Percentiles rank a stretch among this genome's conserved stretches.
Evolutionary conservation across 1,284 basidiomycete species (phyloP).

Genomic region (Spongispora temasekensis): DNA sequence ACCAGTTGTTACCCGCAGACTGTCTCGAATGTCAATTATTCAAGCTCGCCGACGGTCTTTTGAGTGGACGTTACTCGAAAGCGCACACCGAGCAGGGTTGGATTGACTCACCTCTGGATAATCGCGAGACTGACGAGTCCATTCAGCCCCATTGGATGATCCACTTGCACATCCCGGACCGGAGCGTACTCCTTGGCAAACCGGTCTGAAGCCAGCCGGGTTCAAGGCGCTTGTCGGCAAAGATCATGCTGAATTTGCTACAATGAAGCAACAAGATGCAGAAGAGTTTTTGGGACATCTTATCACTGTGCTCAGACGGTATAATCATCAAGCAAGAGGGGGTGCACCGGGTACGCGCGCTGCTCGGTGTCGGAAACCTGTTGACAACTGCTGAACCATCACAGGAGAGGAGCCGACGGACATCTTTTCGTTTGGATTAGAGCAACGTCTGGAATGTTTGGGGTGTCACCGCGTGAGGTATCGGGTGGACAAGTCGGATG

Average conservation of each 20-base stretch:
- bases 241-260: constrained; percentile 93
- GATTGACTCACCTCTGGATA: neutral
- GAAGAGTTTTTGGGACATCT: constrained; percentile 94
- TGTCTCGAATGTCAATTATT: constrained; percentile 95
- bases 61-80: constrained; percentile 90
- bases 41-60: constrained; percentile 90
- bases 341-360: constrained; percentile 34
- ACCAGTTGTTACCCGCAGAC: constrained; percentile 70
- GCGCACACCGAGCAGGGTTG: constrained; percentile 26
- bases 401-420: constrained; percentile 60
- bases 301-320: constrained; percentile 67
- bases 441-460: constrained; percentile 84
- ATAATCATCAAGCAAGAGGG: constrained; percentile 56
- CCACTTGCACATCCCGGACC: constrained; percentile 44
- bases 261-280: constrained; percentile 97
- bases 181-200: constrained; percentile 66
- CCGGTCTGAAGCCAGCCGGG: constrained; percentile 79
- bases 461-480: constrained; percentile 90
- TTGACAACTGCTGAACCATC: neutral
- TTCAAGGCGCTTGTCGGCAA: constrained; percentile 93
- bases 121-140: constrained; percentile 6
- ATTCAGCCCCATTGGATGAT: constrained; percentile 22
- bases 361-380: neutral
- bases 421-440: constrained; percentile 80
- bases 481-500: constrained; percentile 76